phyloP scores from a whole-genome alignment of 2,329 filamentous ascomycete species.

The Hymenoscyphus fructigenus region DNA sequence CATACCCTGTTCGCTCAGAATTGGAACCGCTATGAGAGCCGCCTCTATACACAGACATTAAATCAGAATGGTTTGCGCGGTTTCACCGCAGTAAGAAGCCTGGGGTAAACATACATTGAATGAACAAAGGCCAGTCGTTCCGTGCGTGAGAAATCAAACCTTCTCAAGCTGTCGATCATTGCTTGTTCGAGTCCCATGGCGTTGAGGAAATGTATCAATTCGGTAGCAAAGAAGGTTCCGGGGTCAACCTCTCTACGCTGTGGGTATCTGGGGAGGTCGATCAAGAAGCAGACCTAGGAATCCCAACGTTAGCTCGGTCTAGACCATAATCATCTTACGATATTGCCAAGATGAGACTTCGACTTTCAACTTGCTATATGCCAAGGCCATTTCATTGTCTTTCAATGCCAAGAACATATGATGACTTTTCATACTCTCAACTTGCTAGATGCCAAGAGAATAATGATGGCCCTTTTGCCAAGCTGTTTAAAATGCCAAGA shows the following conservation, averaged over 20 bases:
- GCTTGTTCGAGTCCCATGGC: constrained; percentile 64
- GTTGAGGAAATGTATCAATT: constrained; percentile 68
- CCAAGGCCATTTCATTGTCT: constrained; percentile 4
- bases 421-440: neutral
- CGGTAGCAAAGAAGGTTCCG: constrained; percentile 61
- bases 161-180: constrained; percentile 65
- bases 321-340: constrained; percentile 1
- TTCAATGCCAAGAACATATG: constrained; percentile 7
- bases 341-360: neutral
- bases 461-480: neutral
- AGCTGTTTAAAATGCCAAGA: neutral
- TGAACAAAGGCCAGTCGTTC: constrained; percentile 76
- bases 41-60: constrained; percentile 42
- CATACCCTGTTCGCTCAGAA: constrained; percentile 64
- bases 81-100: neutral
- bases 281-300: constrained; percentile 74
- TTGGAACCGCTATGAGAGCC: constrained; percentile 53
- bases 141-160: constrained; percentile 81
- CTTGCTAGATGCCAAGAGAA: neutral
- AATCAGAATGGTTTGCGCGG: neutral
- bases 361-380: neutral
- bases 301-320: constrained; percentile 9
- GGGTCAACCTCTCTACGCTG: constrained; percentile 23
- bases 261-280: constrained; percentile 71
- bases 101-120: constrained; percentile 61